phyloP scores from a whole-genome alignment of 495 filamentous ascomycete genomes.

The Aspergillus wentii region DNA sequence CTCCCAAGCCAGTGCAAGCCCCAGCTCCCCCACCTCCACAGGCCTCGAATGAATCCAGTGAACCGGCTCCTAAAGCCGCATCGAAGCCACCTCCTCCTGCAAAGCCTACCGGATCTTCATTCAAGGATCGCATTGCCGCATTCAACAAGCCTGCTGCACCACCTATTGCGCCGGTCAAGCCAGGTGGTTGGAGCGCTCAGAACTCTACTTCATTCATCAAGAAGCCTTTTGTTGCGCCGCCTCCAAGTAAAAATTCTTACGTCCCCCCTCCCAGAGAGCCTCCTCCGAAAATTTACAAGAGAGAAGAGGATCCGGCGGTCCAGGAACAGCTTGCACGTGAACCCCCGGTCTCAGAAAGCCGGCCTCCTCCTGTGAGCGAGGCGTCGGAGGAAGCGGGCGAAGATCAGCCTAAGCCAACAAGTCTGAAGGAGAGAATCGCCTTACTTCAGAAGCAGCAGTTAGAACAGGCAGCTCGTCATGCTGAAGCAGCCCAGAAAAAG shows the following conservation, averaged over 20 bases:
- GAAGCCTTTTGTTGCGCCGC: slow-evolving; percentile 97
- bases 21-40: slow-evolving; percentile 12
- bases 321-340: slow-evolving; percentile 52
- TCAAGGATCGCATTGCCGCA: slow-evolving; percentile 91
- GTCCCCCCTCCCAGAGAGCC: slow-evolving; percentile 67
- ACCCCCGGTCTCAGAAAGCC: slow-evolving; percentile 44
- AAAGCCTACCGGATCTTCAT: slow-evolving; percentile 72
- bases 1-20: slow-evolving; percentile 21
- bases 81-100: slow-evolving; percentile 63
- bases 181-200: slow-evolving; percentile 52
- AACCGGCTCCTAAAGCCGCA: slow-evolving; percentile 33
- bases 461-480: slow-evolving; percentile 77
- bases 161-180: slow-evolving; percentile 84
- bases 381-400: slow-evolving; percentile 53
- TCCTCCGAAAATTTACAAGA: slow-evolving; percentile 70
- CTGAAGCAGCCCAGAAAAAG: slow-evolving; percentile 74
- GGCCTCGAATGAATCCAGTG: slow-evolving; percentile 41
- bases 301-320: slow-evolving; percentile 87
- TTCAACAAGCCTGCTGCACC: slow-evolving; percentile 89
- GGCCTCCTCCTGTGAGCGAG: slow-evolving; percentile 51
- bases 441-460: slow-evolving; percentile 89
- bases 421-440: slow-evolving; percentile 90
- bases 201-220: slow-evolving; percentile 74
- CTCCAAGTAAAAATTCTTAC: slow-evolving; percentile 89
- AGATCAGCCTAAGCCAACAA: slow-evolving; percentile 83